phyloP scores from a whole-genome alignment of 2,329 filamentous ascomycete species.

The Xylariaceae sp. region DNA sequence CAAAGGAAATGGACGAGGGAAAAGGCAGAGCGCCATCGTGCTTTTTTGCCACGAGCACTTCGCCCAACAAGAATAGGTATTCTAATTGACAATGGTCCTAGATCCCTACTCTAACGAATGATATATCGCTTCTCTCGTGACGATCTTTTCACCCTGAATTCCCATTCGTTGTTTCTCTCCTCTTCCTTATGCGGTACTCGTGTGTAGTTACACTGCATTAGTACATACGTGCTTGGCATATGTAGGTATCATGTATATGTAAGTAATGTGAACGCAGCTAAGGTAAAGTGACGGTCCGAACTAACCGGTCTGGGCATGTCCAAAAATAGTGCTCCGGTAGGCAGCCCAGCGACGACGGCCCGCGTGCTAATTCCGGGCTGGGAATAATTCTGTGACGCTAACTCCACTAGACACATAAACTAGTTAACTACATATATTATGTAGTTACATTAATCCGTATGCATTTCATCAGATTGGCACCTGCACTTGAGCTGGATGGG shows the following conservation, averaged over 20 bases:
- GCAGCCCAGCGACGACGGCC: background rate
- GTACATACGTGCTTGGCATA: background rate
- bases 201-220: background rate
- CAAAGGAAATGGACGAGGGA: background rate
- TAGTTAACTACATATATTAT: background rate
- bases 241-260: background rate
- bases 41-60: background rate
- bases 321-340: background rate
- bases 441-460: background rate
- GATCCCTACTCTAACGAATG: background rate
- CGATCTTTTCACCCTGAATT: background rate
- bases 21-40: background rate
- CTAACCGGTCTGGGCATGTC: background rate
- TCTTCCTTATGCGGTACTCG: background rate
- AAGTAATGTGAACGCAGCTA: background rate
- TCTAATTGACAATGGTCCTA: background rate
- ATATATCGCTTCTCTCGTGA: background rate
- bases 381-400: background rate
- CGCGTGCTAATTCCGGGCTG: background rate
- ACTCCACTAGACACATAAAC: background rate
- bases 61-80: background rate
- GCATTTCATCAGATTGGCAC: too few relatives aligned
- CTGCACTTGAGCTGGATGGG: too few relatives aligned
- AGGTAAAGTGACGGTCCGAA: background rate
- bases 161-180: background rate